Evolutionary conservation across 2,329 filamentous ascomycete genomes (phyloP).

Genomic region (Neonectria faginata): DNA sequence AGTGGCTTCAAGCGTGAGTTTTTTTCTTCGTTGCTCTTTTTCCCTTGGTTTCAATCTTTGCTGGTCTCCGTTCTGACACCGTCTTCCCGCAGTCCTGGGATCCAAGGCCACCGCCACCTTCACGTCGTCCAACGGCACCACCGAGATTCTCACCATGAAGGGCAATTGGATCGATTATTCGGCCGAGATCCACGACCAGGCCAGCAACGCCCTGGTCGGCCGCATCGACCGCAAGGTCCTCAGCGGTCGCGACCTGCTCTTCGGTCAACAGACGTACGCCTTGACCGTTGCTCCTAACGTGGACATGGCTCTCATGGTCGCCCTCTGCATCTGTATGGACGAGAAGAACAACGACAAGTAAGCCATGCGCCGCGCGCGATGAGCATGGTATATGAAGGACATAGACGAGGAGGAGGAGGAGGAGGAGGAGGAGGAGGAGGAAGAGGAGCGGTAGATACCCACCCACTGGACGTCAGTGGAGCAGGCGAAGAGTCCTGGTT

Average conservation of each 20-base stretch:
- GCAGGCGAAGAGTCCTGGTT: not conserved
- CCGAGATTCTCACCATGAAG: constrained; percentile 65
- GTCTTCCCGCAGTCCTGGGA: constrained; percentile 56
- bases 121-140: constrained; percentile 58
- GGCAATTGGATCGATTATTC: constrained; percentile 70
- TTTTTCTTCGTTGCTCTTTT: too few relatives aligned
- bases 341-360: constrained; percentile 64
- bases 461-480: not conserved
- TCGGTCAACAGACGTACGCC: constrained; percentile 73
- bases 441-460: constrained; percentile 13
- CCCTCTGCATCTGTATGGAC: constrained; percentile 76
- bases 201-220: constrained; percentile 64
- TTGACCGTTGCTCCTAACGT: constrained; percentile 73
- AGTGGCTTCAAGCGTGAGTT: constrained; percentile 64
- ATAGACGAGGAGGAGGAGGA: constrained; percentile 6
- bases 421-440: constrained; percentile 7
- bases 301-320: constrained; percentile 73
- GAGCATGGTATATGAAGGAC: not conserved
- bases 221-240: constrained; percentile 69
- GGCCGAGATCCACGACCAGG: constrained; percentile 68
- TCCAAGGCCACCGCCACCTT: constrained; percentile 70
- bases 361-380: not conserved
- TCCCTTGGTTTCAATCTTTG: not conserved
- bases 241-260: constrained; percentile 67
- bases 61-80: constrained; percentile 10